A percentile compares a stretch with the other conserved stretches of the same genome.
These are phyloP conservation scores for Ceratobasidium theobromae DNA, from an alignment of 1,284 basidiomycete species.

Conservation along the genomic window DNA sequence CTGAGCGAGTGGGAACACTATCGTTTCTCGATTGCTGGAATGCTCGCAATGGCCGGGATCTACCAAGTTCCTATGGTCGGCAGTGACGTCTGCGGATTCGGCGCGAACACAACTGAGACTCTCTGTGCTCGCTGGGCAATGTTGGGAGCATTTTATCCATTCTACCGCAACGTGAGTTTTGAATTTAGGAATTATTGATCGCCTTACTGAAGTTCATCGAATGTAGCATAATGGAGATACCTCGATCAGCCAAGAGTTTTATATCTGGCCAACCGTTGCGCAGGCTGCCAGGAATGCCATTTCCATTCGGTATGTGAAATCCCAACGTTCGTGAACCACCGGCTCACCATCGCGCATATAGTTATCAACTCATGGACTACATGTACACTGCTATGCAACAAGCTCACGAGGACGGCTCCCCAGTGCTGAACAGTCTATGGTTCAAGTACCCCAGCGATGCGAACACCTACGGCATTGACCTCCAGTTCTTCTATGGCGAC, in stretches of 20 bases:
- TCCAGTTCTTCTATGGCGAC: conserved; percentile 68
- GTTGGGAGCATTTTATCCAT: conserved; percentile 69
- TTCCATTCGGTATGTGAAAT: conserved; percentile 52
- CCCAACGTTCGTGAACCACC: background rate
- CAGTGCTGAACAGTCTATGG: conserved; percentile 62
- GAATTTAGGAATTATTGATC: background rate
- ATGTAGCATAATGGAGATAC: conserved; percentile 59
- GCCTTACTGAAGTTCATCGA: conserved; percentile 1
- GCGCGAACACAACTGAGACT: conserved; percentile 59
- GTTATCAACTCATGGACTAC: conserved; percentile 70
- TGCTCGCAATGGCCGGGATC: conserved; percentile 61
- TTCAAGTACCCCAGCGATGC: conserved; percentile 65
- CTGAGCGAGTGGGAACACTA: conserved; percentile 36
- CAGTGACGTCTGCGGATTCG: conserved; percentile 57
- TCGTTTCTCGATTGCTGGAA: conserved; percentile 57
- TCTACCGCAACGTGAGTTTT: conserved; percentile 63
- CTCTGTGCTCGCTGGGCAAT: conserved; percentile 68
- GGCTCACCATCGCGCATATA: conserved; percentile 37
- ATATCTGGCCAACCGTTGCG: conserved; percentile 60
- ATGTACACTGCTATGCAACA: conserved; percentile 69
- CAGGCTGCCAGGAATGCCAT: conserved; percentile 62
- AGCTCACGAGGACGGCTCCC: conserved; percentile 59
- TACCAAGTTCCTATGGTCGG: conserved; percentile 72
- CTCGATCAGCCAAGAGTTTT: conserved; percentile 65
- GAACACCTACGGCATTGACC: conserved; percentile 59